These are phyloP conservation scores for Botrytis fabae DNA, from an alignment of 2,329 filamentous ascomycete species.

Conservation along the genomic window DNA sequence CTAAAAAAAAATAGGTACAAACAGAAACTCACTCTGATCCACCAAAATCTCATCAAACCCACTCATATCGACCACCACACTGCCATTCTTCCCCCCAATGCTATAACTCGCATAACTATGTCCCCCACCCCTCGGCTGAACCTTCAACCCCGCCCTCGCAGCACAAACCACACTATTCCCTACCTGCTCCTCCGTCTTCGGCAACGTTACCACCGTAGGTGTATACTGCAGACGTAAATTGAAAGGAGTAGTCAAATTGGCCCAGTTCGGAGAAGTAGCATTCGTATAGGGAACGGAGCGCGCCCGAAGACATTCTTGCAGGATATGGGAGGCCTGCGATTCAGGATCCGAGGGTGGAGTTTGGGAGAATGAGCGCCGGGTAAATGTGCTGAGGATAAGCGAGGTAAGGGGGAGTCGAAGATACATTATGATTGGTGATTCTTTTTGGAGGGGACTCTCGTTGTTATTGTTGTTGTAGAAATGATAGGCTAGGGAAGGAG, in stretches of 20 bases:
- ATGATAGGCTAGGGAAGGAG: neutral
- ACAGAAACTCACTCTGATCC: conserved; percentile 40
- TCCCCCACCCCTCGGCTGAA: conserved; percentile 54
- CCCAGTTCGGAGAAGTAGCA: conserved; percentile 19
- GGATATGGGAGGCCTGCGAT: neutral
- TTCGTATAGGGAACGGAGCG: conserved; percentile 19
- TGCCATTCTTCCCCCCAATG: conserved; percentile 51
- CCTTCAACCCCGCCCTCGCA: conserved; percentile 44
- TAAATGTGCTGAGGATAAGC: conserved; percentile 2
- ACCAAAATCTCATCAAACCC: conserved; percentile 55
- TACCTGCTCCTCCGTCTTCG: conserved; percentile 42
- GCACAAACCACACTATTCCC: conserved; percentile 50
- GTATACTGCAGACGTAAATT: conserved; percentile 31
- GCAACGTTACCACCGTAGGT: conserved; percentile 31
- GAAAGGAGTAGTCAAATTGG: conserved; percentile 26
- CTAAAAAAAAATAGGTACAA: too few species aligned
- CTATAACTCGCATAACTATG: conserved; percentile 53
- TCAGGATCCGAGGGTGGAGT: neutral
- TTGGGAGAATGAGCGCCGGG: neutral
- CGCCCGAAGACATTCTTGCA: conserved; percentile 8
- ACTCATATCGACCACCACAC: conserved; percentile 54
- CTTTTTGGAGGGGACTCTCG: neutral
- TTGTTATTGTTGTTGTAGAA: neutral
- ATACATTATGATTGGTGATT: conserved; percentile 3
- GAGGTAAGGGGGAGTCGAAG: conserved; percentile 3